Conservation (phyloP, 495 filamentous ascomycete genomes). For the Pyrenula aspistea region DNA sequence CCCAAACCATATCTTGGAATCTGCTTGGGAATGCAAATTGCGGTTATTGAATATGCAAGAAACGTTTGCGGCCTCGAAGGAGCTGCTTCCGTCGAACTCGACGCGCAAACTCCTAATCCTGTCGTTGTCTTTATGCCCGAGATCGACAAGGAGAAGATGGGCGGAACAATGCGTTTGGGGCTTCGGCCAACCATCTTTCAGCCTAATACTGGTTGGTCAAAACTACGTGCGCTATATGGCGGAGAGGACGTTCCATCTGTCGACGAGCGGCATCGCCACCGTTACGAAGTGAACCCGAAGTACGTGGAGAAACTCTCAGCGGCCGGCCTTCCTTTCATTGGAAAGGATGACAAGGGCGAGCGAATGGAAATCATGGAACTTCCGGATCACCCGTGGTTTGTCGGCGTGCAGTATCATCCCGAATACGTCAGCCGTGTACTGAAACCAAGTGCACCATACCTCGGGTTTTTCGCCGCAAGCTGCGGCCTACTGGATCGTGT, state of each 20-base stretch:
- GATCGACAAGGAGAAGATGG: conserved; percentile 57
- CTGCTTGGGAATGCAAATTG: conserved; percentile 90
- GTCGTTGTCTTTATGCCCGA: conserved; percentile 91
- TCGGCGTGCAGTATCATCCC: conserved; percentile 83
- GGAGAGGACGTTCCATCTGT: conserved; percentile 27
- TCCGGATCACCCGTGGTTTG: conserved; percentile 80
- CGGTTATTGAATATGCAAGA: conserved; percentile 81
- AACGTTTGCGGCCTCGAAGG: conserved; percentile 49
- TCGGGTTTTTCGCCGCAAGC: conserved; percentile 77
- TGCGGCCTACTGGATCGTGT: conserved; percentile 48
- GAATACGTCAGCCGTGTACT: conserved; percentile 69
- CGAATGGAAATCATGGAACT: conserved; percentile 91
- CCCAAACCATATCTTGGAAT: conserved; percentile 79
- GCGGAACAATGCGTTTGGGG: conserved; percentile 89
- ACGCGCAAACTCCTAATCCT: conserved; percentile 39
- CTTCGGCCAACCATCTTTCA: conserved; percentile 66
- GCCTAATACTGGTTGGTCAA: conserved; percentile 64
- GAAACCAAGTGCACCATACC: conserved; percentile 62
- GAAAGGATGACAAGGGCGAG: conserved; percentile 70
- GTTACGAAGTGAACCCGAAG: conserved; percentile 35
- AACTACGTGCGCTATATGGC: conserved; percentile 64
- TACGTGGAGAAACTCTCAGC: conserved; percentile 21
- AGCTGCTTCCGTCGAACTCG: conserved; percentile 58
- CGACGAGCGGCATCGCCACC: conserved; percentile 35
- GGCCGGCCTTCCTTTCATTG: conserved; percentile 33